phyloP scores from a whole-genome alignment of 495 filamentous ascomycete genomes.

The Penicillium odoratum region DNA sequence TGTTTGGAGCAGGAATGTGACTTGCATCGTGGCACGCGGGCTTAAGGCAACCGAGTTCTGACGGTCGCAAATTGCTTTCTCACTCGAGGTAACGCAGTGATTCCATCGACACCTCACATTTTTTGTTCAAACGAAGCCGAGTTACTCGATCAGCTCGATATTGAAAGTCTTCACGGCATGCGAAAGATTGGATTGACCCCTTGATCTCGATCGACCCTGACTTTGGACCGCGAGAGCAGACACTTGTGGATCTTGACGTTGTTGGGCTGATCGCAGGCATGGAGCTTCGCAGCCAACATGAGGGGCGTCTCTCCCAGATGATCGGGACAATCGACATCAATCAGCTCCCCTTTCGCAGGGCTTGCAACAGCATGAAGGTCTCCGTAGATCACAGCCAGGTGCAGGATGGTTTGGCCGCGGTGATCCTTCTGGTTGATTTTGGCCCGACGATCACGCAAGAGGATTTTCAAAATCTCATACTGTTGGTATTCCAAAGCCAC shows the following conservation, averaged over 20 bases:
- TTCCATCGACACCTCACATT: not conserved
- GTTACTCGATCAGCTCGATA: not conserved
- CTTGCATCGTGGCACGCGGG: too few relatives aligned
- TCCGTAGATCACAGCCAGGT: constrained; percentile 7
- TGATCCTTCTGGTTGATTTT: not conserved
- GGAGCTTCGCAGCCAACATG: not conserved
- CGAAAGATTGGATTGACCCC: not conserved
- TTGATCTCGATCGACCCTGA: not conserved
- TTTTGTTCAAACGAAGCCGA: not conserved
- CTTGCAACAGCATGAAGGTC: not conserved
- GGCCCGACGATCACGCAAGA: not conserved
- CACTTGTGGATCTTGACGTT: not conserved
- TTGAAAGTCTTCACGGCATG: not conserved
- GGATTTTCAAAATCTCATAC: constrained; percentile 5
- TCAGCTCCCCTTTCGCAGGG: not conserved
- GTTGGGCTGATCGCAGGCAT: not conserved
- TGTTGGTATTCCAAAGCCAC: constrained; percentile 11
- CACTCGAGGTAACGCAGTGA: not conserved
- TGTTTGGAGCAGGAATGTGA: too few relatives aligned
- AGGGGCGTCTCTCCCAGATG: not conserved
- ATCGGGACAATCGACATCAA: constrained; percentile 10
- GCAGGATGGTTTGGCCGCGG: not conserved
- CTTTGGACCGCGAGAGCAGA: not conserved
- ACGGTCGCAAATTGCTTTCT: not conserved
- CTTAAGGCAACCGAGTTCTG: too few relatives aligned